Percentiles rank a stretch among this genome's conserved stretches.
phyloP scores from a whole-genome alignment of 768 basidiomycete species.

The Agrocybe chaxingu region DNA sequence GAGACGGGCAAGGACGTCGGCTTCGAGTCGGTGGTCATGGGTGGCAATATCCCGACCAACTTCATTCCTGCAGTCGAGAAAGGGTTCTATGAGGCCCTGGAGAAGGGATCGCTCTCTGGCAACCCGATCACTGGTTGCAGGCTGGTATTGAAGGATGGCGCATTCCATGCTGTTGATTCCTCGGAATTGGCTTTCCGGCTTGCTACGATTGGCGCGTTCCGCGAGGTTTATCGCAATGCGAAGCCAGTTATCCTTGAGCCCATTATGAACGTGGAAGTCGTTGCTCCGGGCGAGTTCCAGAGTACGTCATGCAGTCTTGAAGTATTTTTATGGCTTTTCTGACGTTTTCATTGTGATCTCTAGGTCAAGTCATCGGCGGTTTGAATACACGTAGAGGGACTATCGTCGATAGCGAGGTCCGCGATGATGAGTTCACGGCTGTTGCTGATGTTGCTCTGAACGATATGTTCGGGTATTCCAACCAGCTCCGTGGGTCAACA shows the following conservation, averaged over 20 bases:
- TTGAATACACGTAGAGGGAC: constrained; percentile 90
- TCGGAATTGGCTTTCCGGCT: constrained; percentile 94
- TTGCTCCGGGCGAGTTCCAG: constrained; percentile 96
- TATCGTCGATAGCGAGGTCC: constrained; percentile 92
- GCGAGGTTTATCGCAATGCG: constrained; percentile 79
- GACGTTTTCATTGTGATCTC: constrained; percentile 1
- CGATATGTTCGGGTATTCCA: constrained; percentile 99
- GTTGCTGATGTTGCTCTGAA: constrained; percentile 91
- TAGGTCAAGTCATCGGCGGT: constrained; percentile 88
- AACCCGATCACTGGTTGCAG: constrained; percentile 84
- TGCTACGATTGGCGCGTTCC: constrained; percentile 88
- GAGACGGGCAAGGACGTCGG: constrained; percentile 81
- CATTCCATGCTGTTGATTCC: constrained; percentile 91
- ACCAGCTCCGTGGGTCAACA: constrained; percentile 86
- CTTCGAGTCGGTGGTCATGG: constrained; percentile 88
- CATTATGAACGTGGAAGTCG: constrained; percentile 98
- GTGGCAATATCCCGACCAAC: constrained; percentile 85
- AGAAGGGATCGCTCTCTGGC: constrained; percentile 87
- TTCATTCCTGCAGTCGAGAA: constrained; percentile 96
- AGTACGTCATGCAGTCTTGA: constrained; percentile 36
- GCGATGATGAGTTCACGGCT: constrained; percentile 95
- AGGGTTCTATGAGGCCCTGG: constrained; percentile 93
- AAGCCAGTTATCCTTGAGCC: constrained; percentile 87
- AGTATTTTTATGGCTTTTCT: neutral
- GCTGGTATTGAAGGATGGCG: constrained; percentile 88